phyloP scores from a whole-genome alignment of 805 yeast genomes.

The Candida glaebosa region DNA sequence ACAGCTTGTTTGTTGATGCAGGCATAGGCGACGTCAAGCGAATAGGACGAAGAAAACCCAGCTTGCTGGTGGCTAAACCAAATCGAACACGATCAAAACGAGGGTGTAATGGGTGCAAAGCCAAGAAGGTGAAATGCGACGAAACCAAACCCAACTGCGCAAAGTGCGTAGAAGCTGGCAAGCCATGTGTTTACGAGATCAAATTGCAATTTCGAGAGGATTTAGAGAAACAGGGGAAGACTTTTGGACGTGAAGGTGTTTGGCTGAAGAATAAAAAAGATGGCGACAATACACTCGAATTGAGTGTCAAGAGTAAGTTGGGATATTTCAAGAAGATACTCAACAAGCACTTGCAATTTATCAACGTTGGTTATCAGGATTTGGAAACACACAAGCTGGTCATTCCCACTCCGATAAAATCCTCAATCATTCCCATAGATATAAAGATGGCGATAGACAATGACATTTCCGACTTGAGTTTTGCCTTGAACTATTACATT shows the following conservation, averaged over 20 bases:
- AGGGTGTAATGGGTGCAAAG: constrained; percentile 23
- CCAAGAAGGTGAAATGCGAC: constrained; percentile 22
- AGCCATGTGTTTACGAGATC: constrained; percentile 18
- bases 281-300: constrained; percentile 8
- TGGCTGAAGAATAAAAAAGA: constrained; percentile 15
- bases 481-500: constrained; percentile 23
- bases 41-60: background rate
- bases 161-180: constrained; percentile 15
- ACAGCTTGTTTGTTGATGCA: background rate
- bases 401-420: constrained; percentile 4
- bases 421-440: constrained; percentile 23
- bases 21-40: background rate
- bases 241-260: constrained; percentile 27
- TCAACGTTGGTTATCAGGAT: constrained; percentile 17
- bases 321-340: constrained; percentile 14
- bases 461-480: constrained; percentile 14
- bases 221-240: constrained; percentile 19
- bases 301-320: constrained; percentile 11
- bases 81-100: constrained; percentile 16
- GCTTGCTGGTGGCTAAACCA: constrained; percentile 3
- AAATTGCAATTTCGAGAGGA: constrained; percentile 24
- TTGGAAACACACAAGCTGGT: constrained; percentile 3
- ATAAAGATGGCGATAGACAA: constrained; percentile 8
- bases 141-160: constrained; percentile 23
- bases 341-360: constrained; percentile 15